phyloP scores from a whole-genome alignment of 345 rosid species.

The Turritis glabra region DNA sequence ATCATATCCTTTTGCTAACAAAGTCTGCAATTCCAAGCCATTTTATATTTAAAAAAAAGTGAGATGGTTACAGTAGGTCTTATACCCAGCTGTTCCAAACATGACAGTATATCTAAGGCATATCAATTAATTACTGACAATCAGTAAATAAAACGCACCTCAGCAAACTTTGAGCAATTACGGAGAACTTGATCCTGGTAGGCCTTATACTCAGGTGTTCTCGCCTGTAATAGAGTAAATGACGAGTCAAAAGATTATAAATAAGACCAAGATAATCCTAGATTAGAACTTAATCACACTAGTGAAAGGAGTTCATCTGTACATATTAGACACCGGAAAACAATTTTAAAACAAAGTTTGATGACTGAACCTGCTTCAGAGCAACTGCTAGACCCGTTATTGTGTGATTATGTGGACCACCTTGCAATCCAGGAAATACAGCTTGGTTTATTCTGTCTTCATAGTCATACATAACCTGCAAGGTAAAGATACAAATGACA shows the following conservation, averaged over 20 bases:
- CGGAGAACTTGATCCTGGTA: conserved; percentile 90
- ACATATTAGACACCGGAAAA: background rate
- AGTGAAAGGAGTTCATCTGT: background rate
- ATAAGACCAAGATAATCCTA: background rate
- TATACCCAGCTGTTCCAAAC: background rate
- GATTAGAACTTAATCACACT: background rate
- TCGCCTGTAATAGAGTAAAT: conserved; percentile 48
- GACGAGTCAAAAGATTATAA: conserved; percentile 23
- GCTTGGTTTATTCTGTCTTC: conserved; percentile 90
- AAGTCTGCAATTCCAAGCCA: conserved; percentile 56
- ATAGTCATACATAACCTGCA: conserved; percentile 80
- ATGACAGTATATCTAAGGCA: background rate
- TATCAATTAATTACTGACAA: background rate
- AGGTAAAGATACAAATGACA: conserved; percentile 14
- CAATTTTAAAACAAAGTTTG: background rate
- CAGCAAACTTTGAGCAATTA: conserved; percentile 73
- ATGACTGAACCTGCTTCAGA: conserved; percentile 67
- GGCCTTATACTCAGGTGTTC: conserved; percentile 81
- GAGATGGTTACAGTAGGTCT: background rate
- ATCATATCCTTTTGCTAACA: conserved; percentile 74
- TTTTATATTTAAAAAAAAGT: background rate
- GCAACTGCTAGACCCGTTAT: conserved; percentile 92
- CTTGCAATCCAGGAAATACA: conserved; percentile 96
- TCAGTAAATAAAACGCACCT: conserved; percentile 46
- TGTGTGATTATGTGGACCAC: conserved; percentile 98